Percentiles rank a stretch among this genome's conserved stretches.
Conservation (phyloP, 2,329 filamentous ascomycete species). For the Macrophomina phaseolina region DNA sequence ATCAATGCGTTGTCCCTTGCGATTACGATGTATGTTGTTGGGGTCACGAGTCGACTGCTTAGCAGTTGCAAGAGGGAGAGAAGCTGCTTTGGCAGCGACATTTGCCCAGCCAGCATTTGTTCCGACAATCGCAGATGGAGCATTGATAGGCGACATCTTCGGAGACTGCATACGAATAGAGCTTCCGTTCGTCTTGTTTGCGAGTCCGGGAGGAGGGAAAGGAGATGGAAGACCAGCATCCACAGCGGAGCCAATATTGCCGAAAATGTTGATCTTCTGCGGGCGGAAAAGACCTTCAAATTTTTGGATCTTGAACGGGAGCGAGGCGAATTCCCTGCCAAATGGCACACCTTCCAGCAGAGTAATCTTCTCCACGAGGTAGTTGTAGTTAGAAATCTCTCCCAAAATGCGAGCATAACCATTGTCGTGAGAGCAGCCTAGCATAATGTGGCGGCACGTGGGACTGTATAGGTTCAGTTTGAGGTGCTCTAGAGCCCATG, state of each 20-base stretch:
- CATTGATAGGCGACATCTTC: neutral
- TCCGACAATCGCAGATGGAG: constrained; percentile 8
- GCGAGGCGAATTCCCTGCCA: constrained; percentile 56
- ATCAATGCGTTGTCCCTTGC: constrained; percentile 65
- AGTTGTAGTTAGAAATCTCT: constrained; percentile 52
- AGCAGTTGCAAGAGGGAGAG: constrained; percentile 21
- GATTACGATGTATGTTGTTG: constrained; percentile 58
- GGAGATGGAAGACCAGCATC: constrained; percentile 3
- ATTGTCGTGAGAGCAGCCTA: constrained; percentile 64
- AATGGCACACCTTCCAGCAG: constrained; percentile 64
- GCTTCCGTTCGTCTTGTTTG: neutral
- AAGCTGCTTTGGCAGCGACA: constrained; percentile 25
- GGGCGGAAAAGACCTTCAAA: constrained; percentile 61
- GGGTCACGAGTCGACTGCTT: constrained; percentile 17
- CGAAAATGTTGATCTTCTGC: constrained; percentile 51
- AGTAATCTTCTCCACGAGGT: constrained; percentile 56
- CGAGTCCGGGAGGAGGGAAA: constrained; percentile 22
- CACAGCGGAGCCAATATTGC: neutral
- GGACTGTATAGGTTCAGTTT: constrained; percentile 62
- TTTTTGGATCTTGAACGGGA: constrained; percentile 58
- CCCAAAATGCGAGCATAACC: constrained; percentile 61
- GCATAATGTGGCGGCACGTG: constrained; percentile 65
- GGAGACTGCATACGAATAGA: constrained; percentile 12
- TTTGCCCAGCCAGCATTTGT: constrained; percentile 28
- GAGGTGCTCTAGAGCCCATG: constrained; percentile 53